Evolutionary conservation across 129 eudicot species (phyloP).

Genomic region (Scalesia atractyloides): DNA sequence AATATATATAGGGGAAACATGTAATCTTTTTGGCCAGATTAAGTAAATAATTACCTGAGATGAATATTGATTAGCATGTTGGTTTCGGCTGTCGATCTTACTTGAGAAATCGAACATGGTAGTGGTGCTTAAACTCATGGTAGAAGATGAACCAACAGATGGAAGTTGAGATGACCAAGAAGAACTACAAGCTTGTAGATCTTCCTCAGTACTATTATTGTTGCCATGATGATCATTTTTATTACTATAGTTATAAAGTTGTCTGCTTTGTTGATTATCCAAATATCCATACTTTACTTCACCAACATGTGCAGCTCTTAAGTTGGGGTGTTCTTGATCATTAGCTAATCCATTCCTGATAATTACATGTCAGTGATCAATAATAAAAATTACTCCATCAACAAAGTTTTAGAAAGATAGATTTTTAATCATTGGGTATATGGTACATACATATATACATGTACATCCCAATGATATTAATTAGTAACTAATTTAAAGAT

Average conservation of each 20-base stretch:
- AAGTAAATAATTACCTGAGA: slow-evolving; percentile 39
- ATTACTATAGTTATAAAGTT: slow-evolving; percentile 22
- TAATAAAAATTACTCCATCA: slow-evolving; percentile 1
- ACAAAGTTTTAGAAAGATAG: neutral
- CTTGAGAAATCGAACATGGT: slow-evolving; percentile 49
- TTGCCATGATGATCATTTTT: slow-evolving; percentile 18
- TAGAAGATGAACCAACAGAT: slow-evolving; percentile 44
- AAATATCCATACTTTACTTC: slow-evolving; percentile 43
- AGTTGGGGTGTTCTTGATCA: slow-evolving; percentile 54
- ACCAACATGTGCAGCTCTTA: slow-evolving; percentile 44
- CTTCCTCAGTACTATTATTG: slow-evolving; percentile 23
- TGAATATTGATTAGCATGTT: slow-evolving; percentile 44
- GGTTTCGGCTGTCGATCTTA: slow-evolving; percentile 30
- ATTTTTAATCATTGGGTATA: neutral
- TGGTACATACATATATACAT: neutral
- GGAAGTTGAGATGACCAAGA: slow-evolving; percentile 47
- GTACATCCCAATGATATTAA: slow-evolving; percentile 10
- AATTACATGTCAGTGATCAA: neutral
- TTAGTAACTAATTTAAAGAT: neutral
- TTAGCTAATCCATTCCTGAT: slow-evolving; percentile 56
- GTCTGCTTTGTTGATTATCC: slow-evolving; percentile 38
- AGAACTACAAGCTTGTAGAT: slow-evolving; percentile 43
- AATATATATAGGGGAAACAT: neutral
- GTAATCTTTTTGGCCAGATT: slow-evolving; percentile 8
- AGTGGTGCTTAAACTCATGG: slow-evolving; percentile 40